A percentile compares a stretch with the other conserved stretches of the same genome.
phyloP scores from a whole-genome alignment of 2,329 filamentous ascomycete genomes.

The Fusarium nanum region DNA sequence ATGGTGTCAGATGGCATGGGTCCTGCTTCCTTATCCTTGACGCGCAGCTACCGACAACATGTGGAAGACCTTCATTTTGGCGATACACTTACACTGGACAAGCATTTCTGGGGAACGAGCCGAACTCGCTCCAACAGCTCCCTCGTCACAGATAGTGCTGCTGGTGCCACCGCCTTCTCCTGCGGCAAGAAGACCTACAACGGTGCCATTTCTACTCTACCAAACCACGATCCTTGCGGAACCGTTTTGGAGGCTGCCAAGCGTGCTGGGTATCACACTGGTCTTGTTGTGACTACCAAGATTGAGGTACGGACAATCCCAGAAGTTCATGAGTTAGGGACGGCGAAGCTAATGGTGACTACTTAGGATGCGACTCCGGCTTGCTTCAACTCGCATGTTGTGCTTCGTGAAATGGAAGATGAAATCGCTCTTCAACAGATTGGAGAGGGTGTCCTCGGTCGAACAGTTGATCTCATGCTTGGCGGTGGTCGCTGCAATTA shows the following conservation, averaged over 20 bases:
- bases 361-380: conserved; percentile 97
- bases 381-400: conserved; percentile 91
- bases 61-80: conserved; percentile 77
- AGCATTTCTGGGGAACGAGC: conserved; percentile 90
- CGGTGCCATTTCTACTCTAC: conserved; percentile 90
- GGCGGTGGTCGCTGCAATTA: conserved; percentile 96
- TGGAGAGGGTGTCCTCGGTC: conserved; percentile 86
- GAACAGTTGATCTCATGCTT: conserved; percentile 90
- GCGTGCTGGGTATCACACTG: conserved; percentile 89
- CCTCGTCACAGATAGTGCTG: conserved; percentile 93
- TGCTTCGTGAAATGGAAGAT: conserved; percentile 83
- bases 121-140: conserved; percentile 86
- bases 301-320: conserved; percentile 15
- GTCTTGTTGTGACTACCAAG: conserved; percentile 89
- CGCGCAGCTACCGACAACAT: conserved; percentile 86
- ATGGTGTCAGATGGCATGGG: conserved; percentile 99
- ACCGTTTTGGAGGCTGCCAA: conserved; percentile 95
- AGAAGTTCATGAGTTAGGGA: not conserved
- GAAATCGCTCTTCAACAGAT: conserved; percentile 93
- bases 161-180: conserved; percentile 96
- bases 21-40: conserved; percentile 87
- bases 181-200: conserved; percentile 97
- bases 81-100: conserved; percentile 83
- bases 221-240: conserved; percentile 87
- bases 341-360: not conserved